phyloP scores from a whole-genome alignment of 176 grass and related monocot genomes.

The Juncus effusus region DNA sequence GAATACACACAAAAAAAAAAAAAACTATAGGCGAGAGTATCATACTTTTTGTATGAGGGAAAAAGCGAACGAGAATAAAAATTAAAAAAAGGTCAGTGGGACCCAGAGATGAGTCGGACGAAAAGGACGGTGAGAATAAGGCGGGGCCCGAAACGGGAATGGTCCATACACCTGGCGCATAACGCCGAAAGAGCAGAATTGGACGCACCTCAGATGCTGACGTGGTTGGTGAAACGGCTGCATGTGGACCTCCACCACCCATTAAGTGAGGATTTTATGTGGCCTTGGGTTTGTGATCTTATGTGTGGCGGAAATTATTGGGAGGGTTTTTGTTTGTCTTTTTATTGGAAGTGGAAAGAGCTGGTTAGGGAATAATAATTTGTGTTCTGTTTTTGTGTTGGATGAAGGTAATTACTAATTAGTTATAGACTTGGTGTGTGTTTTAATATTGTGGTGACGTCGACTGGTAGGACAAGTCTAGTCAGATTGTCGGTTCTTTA shows the following conservation, averaged over 20 bases:
- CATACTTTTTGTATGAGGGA: neutral
- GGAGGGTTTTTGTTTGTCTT: neutral
- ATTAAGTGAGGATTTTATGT: neutral
- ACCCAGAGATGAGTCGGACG: slow-evolving; percentile 1
- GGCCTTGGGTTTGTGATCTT: neutral
- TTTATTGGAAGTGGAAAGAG: neutral
- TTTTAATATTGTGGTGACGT: too few species aligned
- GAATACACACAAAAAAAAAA: neutral
- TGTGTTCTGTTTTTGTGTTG: neutral
- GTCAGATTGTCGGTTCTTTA: too few species aligned
- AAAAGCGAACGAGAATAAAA: neutral
- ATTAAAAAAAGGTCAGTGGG: neutral
- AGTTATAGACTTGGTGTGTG: too few species aligned
- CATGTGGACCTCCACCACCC: neutral
- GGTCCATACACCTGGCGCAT: slow-evolving; percentile 13
- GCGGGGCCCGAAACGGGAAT: neutral
- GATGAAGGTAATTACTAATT: neutral
- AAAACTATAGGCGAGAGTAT: neutral
- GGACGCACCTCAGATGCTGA: neutral
- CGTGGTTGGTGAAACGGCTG: slow-evolving; percentile 9
- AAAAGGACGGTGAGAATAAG: neutral
- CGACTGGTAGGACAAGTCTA: too few species aligned
- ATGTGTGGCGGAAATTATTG: neutral
- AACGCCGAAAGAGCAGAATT: slow-evolving; percentile 10
- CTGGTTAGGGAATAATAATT: neutral